These are phyloP conservation scores for Lolium multiflorum DNA, from an alignment of 176 grass and related monocot genomes.

Conservation along the genomic window DNA sequence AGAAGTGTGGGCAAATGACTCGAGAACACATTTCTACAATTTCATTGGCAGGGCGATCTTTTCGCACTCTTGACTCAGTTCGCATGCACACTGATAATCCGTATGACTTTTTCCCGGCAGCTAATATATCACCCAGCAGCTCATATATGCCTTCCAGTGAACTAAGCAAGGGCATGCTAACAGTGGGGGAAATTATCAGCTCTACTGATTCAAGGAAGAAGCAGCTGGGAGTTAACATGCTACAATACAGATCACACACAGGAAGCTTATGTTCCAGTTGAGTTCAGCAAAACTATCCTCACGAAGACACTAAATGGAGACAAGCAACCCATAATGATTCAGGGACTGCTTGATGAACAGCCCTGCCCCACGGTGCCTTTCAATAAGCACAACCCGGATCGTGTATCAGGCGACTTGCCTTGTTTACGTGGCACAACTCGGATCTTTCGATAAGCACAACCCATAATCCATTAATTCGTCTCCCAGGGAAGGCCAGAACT, in stretches of 20 bases:
- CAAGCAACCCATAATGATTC: too few relatives aligned
- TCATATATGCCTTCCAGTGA: neutral
- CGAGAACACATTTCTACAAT: neutral
- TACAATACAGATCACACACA: neutral
- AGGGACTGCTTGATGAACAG: too few relatives aligned
- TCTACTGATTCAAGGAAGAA: neutral
- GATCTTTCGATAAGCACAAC: too few relatives aligned
- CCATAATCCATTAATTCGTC: too few relatives aligned
- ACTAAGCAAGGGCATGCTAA: neutral
- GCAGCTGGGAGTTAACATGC: neutral
- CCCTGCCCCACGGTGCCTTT: too few relatives aligned
- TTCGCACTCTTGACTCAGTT: neutral
- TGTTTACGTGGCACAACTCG: too few relatives aligned
- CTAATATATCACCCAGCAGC: neutral
- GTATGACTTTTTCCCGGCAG: neutral
- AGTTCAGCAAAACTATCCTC: too few relatives aligned
- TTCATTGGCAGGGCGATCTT: neutral
- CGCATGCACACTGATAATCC: neutral
- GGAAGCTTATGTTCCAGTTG: too few relatives aligned
- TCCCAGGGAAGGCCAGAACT: too few relatives aligned
- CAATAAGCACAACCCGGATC: too few relatives aligned
- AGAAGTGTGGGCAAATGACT: conserved; percentile 17
- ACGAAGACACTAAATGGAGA: too few relatives aligned
- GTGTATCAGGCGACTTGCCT: too few relatives aligned
- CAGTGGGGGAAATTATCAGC: neutral